phyloP scores from a whole-genome alignment of 768 basidiomycete species.

The Suillus luteus region DNA sequence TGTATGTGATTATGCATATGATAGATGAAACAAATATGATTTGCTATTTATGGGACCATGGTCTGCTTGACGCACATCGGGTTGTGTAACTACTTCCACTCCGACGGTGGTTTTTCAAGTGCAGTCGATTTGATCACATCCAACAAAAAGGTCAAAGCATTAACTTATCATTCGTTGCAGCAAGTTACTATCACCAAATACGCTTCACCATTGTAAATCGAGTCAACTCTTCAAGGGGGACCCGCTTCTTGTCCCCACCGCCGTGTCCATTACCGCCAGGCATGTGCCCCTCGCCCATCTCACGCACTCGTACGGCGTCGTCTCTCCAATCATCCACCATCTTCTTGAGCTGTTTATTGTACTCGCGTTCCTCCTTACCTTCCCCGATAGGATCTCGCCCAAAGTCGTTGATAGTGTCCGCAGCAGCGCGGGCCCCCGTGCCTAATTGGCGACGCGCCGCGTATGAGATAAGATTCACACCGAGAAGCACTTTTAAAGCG shows the following conservation, averaged over 20 bases:
- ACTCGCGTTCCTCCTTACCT: constrained; percentile 83
- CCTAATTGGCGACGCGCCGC: constrained; percentile 72
- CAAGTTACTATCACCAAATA: constrained; percentile 55
- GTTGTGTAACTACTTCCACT: not conserved
- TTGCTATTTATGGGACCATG: not conserved
- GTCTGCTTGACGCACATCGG: not conserved
- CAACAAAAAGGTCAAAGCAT: not conserved
- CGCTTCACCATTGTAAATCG: constrained; percentile 96
- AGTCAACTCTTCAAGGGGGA: constrained; percentile 86
- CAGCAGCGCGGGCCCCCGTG: constrained; percentile 74
- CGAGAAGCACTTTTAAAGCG: constrained; percentile 90
- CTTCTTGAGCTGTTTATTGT: constrained; percentile 79
- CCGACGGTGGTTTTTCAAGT: not conserved
- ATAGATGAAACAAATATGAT: not conserved
- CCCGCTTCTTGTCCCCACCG: constrained; percentile 45
- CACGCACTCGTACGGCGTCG: constrained; percentile 63
- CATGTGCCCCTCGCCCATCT: constrained; percentile 64
- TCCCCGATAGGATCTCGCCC: constrained; percentile 92
- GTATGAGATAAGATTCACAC: constrained; percentile 83
- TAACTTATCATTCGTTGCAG: not conserved
- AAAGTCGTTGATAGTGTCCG: constrained; percentile 82
- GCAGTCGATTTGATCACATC: not conserved
- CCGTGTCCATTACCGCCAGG: constrained; percentile 20
- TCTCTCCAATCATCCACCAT: constrained; percentile 70
- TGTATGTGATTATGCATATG: constrained; percentile 1